Evolutionary conservation across 73 alveolate species (phyloP), one percentile per base, ranked within the genome.

Genomic region (Tetrahymena malaccensis): DNA sequence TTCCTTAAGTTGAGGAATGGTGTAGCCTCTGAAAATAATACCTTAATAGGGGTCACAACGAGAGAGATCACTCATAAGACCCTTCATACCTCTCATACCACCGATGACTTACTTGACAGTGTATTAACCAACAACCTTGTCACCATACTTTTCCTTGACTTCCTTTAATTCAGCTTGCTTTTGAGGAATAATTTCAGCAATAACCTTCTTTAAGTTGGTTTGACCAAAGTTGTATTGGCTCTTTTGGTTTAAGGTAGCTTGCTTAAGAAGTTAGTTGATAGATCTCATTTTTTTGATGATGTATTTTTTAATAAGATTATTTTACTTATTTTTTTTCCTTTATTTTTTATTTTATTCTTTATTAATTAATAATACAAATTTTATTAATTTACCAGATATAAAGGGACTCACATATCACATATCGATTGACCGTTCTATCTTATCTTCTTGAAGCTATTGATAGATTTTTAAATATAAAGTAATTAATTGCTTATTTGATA

Each of bases 11-110:
- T 98, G 98, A 40, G 96, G 97, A 93, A 98, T 96, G 38, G 96
- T 94, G 95, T 97, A 89, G 33, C 97, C 99, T 89, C 99, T 93
- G 96, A 96, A 98, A 35, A 93, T 97, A 94, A 98, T 98, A 34
- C 99, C 99, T 44, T 96, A 43, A 85, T 94, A 85, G 37, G 99
- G 98, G 95, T 98, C 99, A 43, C 98, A 96, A 85, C 98, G 96
- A 25, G 99, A 98, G 50, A 99, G 98, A 89, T 98, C 99, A 57
- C 97, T 96, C 93, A 98, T 43, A 83, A 98, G 93, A 40, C 98
- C 99, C 43, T 97, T 94, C 97, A 98, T 96, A 34, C 99, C 98
- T 96, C 99, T 95, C 99, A 98, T 98, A 27, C 99, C 99, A 22
- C 99, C 99, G 17, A 98, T 93, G 70, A 97, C 98, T 93, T 98